Evolutionary conservation across 163 green algal species (phyloP).

Genomic region (Picocystis sp.): DNA sequence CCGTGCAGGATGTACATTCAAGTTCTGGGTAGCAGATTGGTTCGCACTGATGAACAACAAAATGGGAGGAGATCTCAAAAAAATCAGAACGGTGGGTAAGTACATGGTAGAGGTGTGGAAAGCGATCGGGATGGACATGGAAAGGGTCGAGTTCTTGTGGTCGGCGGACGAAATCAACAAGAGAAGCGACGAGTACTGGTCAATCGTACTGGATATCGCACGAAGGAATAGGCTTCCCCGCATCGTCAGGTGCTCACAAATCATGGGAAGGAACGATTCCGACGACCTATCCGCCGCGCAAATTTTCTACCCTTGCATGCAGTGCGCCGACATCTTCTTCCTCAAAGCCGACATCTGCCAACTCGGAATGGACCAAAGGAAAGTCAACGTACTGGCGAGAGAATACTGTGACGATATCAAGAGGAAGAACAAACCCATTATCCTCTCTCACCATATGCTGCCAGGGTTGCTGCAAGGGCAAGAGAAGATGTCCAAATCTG

Average conservation of each 20-base stretch:
- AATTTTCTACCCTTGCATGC: constrained; percentile 99
- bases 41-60: constrained; percentile 99
- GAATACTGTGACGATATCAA: constrained; percentile 91
- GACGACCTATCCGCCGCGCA: constrained; percentile 87
- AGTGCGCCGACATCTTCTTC: constrained; percentile 99
- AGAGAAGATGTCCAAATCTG: constrained; percentile 98
- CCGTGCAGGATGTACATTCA: constrained; percentile 81
- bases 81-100: constrained; percentile 79
- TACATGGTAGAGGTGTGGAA: constrained; percentile 83
- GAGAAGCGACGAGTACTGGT: constrained; percentile 77
- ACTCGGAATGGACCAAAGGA: constrained; percentile 95
- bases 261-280: constrained; percentile 90
- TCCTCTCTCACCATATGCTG: constrained; percentile 70
- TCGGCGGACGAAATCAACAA: constrained; percentile 56
- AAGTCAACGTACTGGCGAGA: constrained; percentile 97
- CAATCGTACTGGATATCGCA: constrained; percentile 95
- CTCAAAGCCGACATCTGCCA: constrained; percentile 98
- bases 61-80: constrained; percentile 97
- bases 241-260: constrained; percentile 79
- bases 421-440: constrained; percentile 90
- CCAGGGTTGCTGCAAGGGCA: constrained; percentile 58
- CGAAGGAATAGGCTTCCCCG: constrained; percentile 82
- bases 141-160: constrained; percentile 66
- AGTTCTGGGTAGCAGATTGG: constrained; percentile 97
- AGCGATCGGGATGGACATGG: constrained; percentile 89